Evolutionary conservation across 352 stramenopile species (phyloP).

Genomic region (Pelagophyceae sp.): DNA sequence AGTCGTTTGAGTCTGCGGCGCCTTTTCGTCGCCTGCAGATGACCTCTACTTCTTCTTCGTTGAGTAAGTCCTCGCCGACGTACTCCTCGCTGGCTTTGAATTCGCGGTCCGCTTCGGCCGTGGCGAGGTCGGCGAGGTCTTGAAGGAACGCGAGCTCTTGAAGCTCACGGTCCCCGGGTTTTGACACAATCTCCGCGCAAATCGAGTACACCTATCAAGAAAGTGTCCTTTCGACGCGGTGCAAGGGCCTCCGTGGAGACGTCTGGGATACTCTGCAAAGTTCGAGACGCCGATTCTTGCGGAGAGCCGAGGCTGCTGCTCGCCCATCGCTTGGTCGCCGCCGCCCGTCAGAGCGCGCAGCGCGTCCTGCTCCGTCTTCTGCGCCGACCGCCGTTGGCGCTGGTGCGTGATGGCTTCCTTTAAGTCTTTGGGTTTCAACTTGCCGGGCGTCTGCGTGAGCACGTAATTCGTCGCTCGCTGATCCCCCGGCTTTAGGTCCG

Average conservation of each 20-base stretch:
- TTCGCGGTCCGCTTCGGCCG: constrained; percentile 60
- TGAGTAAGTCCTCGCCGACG: constrained; percentile 54
- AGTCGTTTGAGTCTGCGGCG: no score
- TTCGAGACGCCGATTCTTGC: background rate
- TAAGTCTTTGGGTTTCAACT: constrained; percentile 67
- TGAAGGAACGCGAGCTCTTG: constrained; percentile 65
- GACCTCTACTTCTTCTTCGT: constrained; percentile 42
- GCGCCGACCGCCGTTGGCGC: constrained; percentile 47
- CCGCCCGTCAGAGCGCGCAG: constrained; percentile 12
- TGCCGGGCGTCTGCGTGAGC: constrained; percentile 64
- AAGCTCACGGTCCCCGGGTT: constrained; percentile 35
- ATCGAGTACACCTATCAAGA: no score
- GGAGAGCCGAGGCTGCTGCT: background rate
- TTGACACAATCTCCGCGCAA: no score
- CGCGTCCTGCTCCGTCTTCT: constrained; percentile 57
- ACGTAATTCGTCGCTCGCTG: constrained; percentile 59
- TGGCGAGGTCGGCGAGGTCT: constrained; percentile 54
- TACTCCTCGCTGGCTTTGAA: constrained; percentile 63
- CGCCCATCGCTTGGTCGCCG: background rate
- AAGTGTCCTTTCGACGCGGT: no score
- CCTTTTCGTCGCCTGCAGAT: constrained; percentile 41
- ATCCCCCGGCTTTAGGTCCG: constrained; percentile 38
- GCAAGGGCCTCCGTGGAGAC: no score
- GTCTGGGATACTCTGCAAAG: background rate
- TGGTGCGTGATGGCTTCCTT: constrained; percentile 65